These are phyloP conservation scores for Cercospora zeina DNA, from an alignment of 2,329 filamentous ascomycete genomes.

Conservation along the genomic window DNA sequence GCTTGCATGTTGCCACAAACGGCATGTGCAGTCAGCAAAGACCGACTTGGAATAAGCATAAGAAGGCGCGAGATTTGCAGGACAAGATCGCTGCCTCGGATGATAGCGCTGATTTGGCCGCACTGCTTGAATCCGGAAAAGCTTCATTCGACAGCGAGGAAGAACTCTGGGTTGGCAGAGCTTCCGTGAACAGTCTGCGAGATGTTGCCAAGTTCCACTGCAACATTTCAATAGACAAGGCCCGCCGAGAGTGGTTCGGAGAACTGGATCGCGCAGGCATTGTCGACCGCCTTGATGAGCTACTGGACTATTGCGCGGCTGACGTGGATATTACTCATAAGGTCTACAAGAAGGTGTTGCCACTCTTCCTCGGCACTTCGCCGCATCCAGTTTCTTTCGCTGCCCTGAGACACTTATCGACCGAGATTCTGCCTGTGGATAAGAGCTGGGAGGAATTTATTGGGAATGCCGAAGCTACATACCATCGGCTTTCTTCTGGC, in stretches of 20 bases:
- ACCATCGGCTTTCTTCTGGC: constrained; percentile 71
- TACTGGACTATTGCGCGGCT: constrained; percentile 91
- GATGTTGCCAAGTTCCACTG: constrained; percentile 98
- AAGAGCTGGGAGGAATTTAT: constrained; percentile 86
- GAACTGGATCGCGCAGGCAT: constrained; percentile 73
- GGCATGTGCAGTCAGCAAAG: constrained; percentile 97
- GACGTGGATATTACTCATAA: constrained; percentile 91
- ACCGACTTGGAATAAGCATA: constrained; percentile 95
- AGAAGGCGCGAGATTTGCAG: constrained; percentile 80
- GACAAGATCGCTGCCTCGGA: constrained; percentile 75
- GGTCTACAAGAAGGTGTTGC: constrained; percentile 92
- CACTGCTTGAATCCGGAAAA: constrained; percentile 66
- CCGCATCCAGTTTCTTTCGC: constrained; percentile 97
- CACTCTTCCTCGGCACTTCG: constrained; percentile 82
- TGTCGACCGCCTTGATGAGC: constrained; percentile 69
- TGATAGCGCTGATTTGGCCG: constrained; percentile 68
- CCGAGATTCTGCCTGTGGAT: constrained; percentile 88
- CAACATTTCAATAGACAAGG: constrained; percentile 86
- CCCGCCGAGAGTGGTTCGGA: constrained; percentile 80
- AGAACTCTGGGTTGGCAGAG: constrained; percentile 91
- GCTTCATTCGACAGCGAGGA: constrained; percentile 73
- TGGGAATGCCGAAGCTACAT: constrained; percentile 78
- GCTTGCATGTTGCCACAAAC: constrained; percentile 93
- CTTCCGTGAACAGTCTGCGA: constrained; percentile 89
- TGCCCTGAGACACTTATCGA: constrained; percentile 86